Evolutionary conservation across 108 stramenopile genomes (phyloP).

Genomic region (Hondaea fermentalgiana): DNA sequence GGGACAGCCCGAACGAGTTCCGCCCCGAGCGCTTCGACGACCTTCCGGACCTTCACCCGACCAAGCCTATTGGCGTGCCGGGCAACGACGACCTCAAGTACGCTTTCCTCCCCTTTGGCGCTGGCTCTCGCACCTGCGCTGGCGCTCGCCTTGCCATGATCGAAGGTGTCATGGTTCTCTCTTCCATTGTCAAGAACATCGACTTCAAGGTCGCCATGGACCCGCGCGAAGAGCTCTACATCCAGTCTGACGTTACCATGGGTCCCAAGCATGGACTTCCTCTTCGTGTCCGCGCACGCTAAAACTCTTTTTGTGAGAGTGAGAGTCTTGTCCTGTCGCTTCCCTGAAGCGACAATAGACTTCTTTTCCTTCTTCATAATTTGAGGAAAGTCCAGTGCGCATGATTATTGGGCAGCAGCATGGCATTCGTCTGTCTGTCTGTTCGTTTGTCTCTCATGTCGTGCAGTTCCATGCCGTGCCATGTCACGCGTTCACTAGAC

Average conservation of each 20-base stretch:
- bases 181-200: not conserved
- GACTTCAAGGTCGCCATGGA: not conserved
- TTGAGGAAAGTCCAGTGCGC: no score
- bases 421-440: no score
- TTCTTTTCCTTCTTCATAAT: no score
- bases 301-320: no score
- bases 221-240: not conserved
- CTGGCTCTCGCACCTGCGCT: not conserved
- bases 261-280: not conserved
- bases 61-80: not conserved
- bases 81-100: conserved; percentile 13
- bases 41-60: conserved; percentile 16
- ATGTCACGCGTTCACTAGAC: no score
- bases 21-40: not conserved
- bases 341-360: no score
- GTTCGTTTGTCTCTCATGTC: no score
- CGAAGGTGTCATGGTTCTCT: not conserved
- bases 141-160: not conserved
- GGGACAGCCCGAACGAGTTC: not conserved
- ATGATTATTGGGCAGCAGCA: no score
- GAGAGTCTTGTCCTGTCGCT: no score
- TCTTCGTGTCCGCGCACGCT: not conserved
- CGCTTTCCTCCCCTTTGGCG: not conserved
- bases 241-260: not conserved
- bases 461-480: no score